Evolutionary conservation across 1,284 basidiomycete species (phyloP).

Genomic region (Austroboletus niveus): DNA sequence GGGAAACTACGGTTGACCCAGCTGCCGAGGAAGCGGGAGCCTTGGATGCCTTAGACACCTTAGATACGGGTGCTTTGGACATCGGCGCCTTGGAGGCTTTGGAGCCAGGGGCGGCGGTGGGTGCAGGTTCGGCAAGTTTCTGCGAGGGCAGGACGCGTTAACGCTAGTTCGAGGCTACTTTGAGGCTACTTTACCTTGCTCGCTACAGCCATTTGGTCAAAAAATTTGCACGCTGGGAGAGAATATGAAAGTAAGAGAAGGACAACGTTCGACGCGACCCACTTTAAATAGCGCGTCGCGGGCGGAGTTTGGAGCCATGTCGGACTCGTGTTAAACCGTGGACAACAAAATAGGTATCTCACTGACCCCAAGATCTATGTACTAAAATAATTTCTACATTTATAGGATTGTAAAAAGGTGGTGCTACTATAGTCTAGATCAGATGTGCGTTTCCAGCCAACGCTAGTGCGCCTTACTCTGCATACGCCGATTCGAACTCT

Average conservation of each 20-base stretch:
- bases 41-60: conserved; percentile 23
- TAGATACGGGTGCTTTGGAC: conserved; percentile 15
- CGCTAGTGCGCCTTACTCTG: too few species aligned
- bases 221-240: too few species aligned
- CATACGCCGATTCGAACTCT: too few species aligned
- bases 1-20: background rate
- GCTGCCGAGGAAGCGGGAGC: conserved; percentile 12
- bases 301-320: conserved; percentile 6
- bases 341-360: too few species aligned
- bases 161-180: too few species aligned
- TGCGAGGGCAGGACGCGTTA: background rate
- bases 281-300: conserved; percentile 15
- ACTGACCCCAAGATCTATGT: too few species aligned
- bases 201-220: conserved; percentile 5
- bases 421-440: too few species aligned
- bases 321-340: too few species aligned
- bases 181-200: conserved; percentile 7
- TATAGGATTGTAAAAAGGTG: too few species aligned
- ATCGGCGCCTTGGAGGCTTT: conserved; percentile 9
- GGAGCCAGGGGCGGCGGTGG: conserved; percentile 10
- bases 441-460: too few species aligned
- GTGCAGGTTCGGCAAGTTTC: background rate
- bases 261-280: conserved; percentile 9
- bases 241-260: background rate
- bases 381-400: too few species aligned